Evolutionary conservation across 2,329 filamentous ascomycete genomes (phyloP).

Genomic region (Aspergillus japonicus): DNA sequence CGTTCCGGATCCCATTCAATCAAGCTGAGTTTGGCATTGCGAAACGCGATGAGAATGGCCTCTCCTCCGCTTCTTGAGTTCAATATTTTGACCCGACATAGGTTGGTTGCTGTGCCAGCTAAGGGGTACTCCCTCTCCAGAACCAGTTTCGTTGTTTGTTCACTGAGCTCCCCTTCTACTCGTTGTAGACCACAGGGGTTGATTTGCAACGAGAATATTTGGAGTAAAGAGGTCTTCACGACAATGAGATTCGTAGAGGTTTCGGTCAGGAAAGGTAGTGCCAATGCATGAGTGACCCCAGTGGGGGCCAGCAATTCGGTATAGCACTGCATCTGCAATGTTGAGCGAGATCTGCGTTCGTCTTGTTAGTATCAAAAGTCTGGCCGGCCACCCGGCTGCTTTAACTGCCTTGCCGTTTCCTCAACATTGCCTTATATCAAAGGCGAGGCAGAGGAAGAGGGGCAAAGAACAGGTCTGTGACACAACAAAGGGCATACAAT

Average conservation of each 20-base stretch:
- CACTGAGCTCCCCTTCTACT: constrained; percentile 56
- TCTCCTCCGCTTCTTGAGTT: constrained; percentile 78
- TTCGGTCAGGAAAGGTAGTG: constrained; percentile 72
- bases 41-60: constrained; percentile 77
- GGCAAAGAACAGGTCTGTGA: not conserved
- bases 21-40: constrained; percentile 88
- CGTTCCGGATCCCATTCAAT: constrained; percentile 88
- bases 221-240: constrained; percentile 87
- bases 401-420: constrained; percentile 11
- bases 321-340: constrained; percentile 82
- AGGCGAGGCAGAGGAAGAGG: not conserved
- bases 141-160: constrained; percentile 72
- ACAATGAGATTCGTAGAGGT: constrained; percentile 82
- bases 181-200: constrained; percentile 51
- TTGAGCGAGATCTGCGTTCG: not conserved
- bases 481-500: not conserved
- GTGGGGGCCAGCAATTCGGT: constrained; percentile 92
- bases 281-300: constrained; percentile 85
- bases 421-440: not conserved
- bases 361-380: not conserved
- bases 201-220: constrained; percentile 76
- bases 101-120: constrained; percentile 77
- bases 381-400: constrained; percentile 1
- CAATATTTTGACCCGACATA: constrained; percentile 72
- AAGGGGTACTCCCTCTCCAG: constrained; percentile 82